These are phyloP conservation scores for Polyplosphaeria fusca DNA, from an alignment of 495 filamentous ascomycete genomes.

Conservation along the genomic window DNA sequence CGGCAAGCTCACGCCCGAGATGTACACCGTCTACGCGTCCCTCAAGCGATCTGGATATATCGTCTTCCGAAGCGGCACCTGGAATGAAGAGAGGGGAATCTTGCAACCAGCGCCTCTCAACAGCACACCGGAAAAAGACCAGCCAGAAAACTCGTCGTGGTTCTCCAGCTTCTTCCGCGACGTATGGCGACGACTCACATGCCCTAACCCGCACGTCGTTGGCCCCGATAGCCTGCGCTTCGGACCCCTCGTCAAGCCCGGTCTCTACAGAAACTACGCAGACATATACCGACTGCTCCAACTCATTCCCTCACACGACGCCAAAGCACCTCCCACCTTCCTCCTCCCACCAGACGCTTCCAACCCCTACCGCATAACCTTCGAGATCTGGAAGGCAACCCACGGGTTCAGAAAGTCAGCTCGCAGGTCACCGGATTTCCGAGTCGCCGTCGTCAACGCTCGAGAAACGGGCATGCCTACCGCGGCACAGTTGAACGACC, in stretches of 20 bases:
- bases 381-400: conserved; percentile 66
- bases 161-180: conserved; percentile 24
- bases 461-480: conserved; percentile 68
- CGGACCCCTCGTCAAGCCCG: conserved; percentile 71
- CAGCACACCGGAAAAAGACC: not conserved
- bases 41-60: conserved; percentile 82
- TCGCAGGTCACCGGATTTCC: conserved; percentile 75
- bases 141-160: conserved; percentile 9
- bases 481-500: conserved; percentile 61
- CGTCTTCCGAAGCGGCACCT: conserved; percentile 63
- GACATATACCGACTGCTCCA: conserved; percentile 72
- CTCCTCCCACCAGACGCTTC: conserved; percentile 16
- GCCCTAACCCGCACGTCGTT: not conserved
- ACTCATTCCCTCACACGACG: conserved; percentile 72
- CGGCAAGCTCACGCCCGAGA: conserved; percentile 66
- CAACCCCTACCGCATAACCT: conserved; percentile 63
- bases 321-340: conserved; percentile 29
- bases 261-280: conserved; percentile 75
- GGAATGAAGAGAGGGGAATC: conserved; percentile 38
- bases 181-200: conserved; percentile 28
- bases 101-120: conserved; percentile 10
- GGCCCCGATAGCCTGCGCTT: conserved; percentile 28
- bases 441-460: conserved; percentile 74
- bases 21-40: conserved; percentile 81
- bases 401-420: conserved; percentile 69